phyloP scores from a whole-genome alignment of 441 rosid species.

The Capsella rubella region DNA sequence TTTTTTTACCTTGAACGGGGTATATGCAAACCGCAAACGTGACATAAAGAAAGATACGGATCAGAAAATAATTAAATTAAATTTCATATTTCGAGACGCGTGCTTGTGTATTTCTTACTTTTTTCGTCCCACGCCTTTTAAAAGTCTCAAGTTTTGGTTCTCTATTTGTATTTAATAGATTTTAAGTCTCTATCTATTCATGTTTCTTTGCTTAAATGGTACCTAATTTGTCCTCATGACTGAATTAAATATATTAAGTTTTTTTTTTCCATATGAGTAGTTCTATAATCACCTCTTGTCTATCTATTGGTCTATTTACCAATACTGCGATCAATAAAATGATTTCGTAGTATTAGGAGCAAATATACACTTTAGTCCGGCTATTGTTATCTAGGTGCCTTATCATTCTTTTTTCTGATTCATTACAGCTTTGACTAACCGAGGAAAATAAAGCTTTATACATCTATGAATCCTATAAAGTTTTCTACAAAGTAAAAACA shows the following conservation, averaged over 20 bases:
- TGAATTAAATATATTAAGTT: neutral
- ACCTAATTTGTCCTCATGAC: neutral
- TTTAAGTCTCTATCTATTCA: neutral
- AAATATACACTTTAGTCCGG: neutral
- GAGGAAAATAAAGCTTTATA: neutral
- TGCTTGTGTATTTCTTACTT: constrained; percentile 11
- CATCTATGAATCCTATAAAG: neutral
- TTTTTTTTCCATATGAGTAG: neutral
- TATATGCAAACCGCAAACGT: constrained; percentile 14
- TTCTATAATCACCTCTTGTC: neutral
- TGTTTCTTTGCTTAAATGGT: constrained; percentile 1
- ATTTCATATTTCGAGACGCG: constrained; percentile 34
- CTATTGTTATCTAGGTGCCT: neutral
- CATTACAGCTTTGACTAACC: neutral
- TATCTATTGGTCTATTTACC: neutral
- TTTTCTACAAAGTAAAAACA: neutral
- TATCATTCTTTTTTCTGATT: neutral
- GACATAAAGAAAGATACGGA: constrained; percentile 22
- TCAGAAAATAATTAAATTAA: neutral
- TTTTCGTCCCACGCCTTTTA: constrained; percentile 24
- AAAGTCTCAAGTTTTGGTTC: constrained; percentile 15
- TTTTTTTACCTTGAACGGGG: too few species aligned
- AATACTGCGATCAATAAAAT: neutral
- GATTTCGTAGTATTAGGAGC: neutral
- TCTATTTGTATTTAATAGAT: neutral